These are phyloP conservation scores for Eutreptiella sp. DNA, from an alignment of 208 protist species.

Conservation along the genomic window DNA sequence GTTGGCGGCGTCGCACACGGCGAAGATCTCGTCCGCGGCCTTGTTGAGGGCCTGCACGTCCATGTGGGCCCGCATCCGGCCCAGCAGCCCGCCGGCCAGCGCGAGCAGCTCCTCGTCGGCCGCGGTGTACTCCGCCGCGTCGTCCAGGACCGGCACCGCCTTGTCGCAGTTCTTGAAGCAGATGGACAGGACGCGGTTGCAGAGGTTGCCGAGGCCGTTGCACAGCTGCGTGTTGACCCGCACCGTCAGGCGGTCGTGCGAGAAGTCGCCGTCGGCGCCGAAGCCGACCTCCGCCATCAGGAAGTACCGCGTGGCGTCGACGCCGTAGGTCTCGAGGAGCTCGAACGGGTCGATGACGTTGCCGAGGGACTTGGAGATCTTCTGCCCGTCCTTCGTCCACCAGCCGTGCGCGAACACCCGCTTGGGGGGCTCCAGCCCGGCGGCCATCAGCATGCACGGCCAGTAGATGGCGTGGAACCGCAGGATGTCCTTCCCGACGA, in stretches of 20 bases:
- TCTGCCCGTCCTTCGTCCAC: conserved; percentile 88
- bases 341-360: conserved; percentile 91
- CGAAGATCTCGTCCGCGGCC: conserved; percentile 70
- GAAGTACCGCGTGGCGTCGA: conserved; percentile 90
- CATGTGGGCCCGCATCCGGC: conserved; percentile 69
- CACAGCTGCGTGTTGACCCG: conserved; percentile 84
- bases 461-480: conserved; percentile 99
- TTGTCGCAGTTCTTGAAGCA: conserved; percentile 68
- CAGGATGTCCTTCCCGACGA: conserved; percentile 98
- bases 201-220: conserved; percentile 85
- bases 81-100: conserved; percentile 52
- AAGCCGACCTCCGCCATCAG: conserved; percentile 86
- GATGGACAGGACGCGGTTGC: conserved; percentile 63
- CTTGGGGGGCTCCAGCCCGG: conserved; percentile 81
- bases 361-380: conserved; percentile 95
- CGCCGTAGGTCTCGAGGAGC: conserved; percentile 64
- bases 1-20: conserved; percentile 72
- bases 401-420: conserved; percentile 83
- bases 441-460: conserved; percentile 94
- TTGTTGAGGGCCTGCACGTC: conserved; percentile 70
- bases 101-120: conserved; percentile 54
- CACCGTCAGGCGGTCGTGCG: conserved; percentile 65
- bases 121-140: conserved; percentile 54
- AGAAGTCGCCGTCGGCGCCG: conserved; percentile 91
- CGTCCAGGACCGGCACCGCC: conserved; percentile 60